These are phyloP conservation scores for Calocybe gangraenosa DNA, from an alignment of 768 basidiomycete species.

Conservation along the genomic window DNA sequence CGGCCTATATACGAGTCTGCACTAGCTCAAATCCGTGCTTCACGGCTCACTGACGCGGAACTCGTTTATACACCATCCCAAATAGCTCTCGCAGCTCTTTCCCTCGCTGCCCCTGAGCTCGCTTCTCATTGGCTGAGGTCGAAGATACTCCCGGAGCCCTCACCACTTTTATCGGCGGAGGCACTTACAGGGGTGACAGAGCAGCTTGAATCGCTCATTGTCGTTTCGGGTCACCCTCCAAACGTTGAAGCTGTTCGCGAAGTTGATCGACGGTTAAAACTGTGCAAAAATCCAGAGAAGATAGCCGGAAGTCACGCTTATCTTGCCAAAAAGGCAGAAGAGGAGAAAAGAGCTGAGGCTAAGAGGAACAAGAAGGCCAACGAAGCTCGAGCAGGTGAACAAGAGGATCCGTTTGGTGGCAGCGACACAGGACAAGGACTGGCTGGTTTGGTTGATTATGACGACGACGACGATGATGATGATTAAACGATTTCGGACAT, in stretches of 20 bases:
- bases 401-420: slow-evolving; percentile 70
- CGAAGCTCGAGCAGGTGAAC: slow-evolving; percentile 39
- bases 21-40: slow-evolving; percentile 62
- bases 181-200: slow-evolving; percentile 38
- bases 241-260: slow-evolving; percentile 82
- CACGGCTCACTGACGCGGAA: slow-evolving; percentile 88
- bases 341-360: slow-evolving; percentile 63
- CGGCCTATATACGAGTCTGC: slow-evolving; percentile 61
- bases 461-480: slow-evolving; percentile 52
- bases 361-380: slow-evolving; percentile 64
- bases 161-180: slow-evolving; percentile 19
- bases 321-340: slow-evolving; percentile 64
- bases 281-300: slow-evolving; percentile 96
- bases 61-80: slow-evolving; percentile 91
- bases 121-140: slow-evolving; percentile 57
- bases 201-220: slow-evolving; percentile 54
- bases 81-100: slow-evolving; percentile 80
- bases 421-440: slow-evolving; percentile 34
- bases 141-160: slow-evolving; percentile 23
- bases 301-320: slow-evolving; percentile 87
- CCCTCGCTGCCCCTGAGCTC: slow-evolving; percentile 57
- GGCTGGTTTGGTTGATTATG: slow-evolving; percentile 46
- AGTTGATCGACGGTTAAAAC: slow-evolving; percentile 79
- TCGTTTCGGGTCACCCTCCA: slow-evolving; percentile 53
- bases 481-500: not conserved